These are phyloP conservation scores for Silene coronaria DNA, from an alignment of 179 eudicot species.

Conservation along the genomic window DNA sequence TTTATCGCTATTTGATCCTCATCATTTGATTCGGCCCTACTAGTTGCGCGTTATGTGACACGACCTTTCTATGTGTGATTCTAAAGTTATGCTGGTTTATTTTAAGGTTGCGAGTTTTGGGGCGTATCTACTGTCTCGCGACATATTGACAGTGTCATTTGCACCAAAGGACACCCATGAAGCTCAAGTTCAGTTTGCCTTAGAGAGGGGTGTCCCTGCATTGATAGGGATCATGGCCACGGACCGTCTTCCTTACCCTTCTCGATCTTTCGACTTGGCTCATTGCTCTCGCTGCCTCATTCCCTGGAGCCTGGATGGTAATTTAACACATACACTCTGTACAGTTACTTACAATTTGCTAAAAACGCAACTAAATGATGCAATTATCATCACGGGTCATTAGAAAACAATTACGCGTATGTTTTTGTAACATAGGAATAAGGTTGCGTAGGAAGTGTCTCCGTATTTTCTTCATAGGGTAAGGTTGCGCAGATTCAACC, in stretches of 20 bases:
- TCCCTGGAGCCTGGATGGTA: constrained; percentile 72
- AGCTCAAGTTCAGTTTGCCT: constrained; percentile 89
- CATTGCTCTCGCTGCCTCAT: constrained; percentile 96
- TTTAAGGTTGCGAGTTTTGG: constrained; percentile 88
- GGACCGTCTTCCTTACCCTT: constrained; percentile 64
- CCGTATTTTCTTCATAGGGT: no score
- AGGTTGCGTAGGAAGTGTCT: no score
- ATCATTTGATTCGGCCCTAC: no score
- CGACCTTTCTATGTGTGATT: neutral
- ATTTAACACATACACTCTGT: neutral
- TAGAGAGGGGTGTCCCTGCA: constrained; percentile 82
- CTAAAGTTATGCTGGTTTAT: neutral
- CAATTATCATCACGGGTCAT: no score
- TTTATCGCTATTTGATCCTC: no score
- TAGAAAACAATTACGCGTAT: no score
- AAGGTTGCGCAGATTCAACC: no score
- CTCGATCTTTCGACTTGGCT: constrained; percentile 83
- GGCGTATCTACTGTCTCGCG: constrained; percentile 62
- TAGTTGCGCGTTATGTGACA: no score
- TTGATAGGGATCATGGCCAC: constrained; percentile 72
- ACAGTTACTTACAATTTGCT: no score
- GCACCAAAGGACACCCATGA: constrained; percentile 89
- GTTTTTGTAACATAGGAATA: no score
- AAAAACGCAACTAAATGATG: no score
- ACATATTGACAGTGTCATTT: constrained; percentile 73